phyloP scores from a whole-genome alignment of 2,329 filamentous ascomycete species.

The Colletotrichum simmondsii region DNA sequence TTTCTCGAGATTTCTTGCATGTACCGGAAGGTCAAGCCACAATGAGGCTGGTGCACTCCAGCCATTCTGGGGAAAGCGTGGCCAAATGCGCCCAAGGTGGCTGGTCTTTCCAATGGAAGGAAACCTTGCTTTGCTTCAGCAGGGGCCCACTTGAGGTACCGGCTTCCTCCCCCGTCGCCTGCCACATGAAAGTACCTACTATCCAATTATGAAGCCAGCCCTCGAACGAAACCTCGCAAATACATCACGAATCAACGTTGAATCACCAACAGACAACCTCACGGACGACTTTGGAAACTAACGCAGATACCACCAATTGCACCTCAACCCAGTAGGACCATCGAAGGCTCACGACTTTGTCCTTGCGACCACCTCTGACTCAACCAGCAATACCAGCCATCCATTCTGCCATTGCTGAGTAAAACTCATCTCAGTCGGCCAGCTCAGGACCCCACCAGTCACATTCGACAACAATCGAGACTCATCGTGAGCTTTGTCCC shows the following conservation, averaged over 20 bases:
- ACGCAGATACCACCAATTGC: neutral
- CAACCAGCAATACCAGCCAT: too few relatives aligned
- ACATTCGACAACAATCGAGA: constrained; percentile 8
- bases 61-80: neutral
- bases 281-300: neutral
- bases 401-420: neutral
- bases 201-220: constrained; percentile 17
- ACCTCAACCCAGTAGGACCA: neutral
- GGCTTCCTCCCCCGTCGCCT: constrained; percentile 8
- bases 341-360: too few relatives aligned
- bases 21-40: constrained; percentile 8
- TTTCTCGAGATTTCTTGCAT: neutral
- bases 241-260: constrained; percentile 16
- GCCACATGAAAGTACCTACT: constrained; percentile 6
- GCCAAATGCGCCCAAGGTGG: neutral
- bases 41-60: neutral
- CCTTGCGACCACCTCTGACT: neutral
- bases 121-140: neutral
- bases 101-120: neutral
- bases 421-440: constrained; percentile 5
- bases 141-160: neutral
- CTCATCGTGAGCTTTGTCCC: neutral
- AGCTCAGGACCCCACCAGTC: neutral
- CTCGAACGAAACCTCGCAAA: constrained; percentile 15
- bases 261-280: constrained; percentile 1